These are phyloP conservation scores for Corrigiola litoralis DNA, from an alignment of 179 eudicot species.

Conservation along the genomic window DNA sequence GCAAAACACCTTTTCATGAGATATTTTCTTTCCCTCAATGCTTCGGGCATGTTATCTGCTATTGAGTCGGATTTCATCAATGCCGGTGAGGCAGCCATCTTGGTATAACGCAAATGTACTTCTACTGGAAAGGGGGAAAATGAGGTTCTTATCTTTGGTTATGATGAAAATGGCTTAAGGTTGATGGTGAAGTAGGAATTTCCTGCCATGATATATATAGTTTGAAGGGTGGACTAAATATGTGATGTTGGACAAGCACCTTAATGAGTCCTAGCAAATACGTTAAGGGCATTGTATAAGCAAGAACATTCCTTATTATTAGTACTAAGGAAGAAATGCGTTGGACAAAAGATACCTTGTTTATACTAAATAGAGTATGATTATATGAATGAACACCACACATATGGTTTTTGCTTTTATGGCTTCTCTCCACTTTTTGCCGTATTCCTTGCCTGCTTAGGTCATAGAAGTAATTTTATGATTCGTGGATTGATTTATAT, in stretches of 20 bases:
- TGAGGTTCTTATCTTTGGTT: neutral
- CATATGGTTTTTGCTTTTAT: neutral
- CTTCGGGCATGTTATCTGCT: constrained; percentile 74
- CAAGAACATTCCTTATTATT: constrained; percentile 41
- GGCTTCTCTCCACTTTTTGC: constrained; percentile 5
- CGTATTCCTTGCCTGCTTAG: constrained; percentile 25
- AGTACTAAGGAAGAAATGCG: constrained; percentile 39
- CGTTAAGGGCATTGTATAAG: constrained; percentile 17
- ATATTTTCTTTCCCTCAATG: constrained; percentile 56
- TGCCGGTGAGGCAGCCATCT: constrained; percentile 43
- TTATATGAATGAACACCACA: neutral
- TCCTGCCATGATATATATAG: constrained; percentile 15
- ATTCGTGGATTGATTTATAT: too few relatives aligned
- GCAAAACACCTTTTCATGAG: constrained; percentile 75
- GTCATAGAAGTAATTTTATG: neutral
- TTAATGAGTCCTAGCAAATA: neutral
- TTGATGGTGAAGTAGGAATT: neutral
- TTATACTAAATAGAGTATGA: constrained; percentile 1
- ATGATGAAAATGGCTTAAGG: neutral
- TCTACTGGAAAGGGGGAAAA: too few relatives aligned
- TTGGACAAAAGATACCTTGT: constrained; percentile 27
- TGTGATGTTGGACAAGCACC: neutral
- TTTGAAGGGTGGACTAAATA: neutral
- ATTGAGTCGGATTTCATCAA: constrained; percentile 47
- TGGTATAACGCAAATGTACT: neutral